A percentile compares a stretch with the other conserved stretches of the same genome.
Conservation (phyloP, 1,139 yeast species). For the Kluyveromyces marxianus region DNA sequence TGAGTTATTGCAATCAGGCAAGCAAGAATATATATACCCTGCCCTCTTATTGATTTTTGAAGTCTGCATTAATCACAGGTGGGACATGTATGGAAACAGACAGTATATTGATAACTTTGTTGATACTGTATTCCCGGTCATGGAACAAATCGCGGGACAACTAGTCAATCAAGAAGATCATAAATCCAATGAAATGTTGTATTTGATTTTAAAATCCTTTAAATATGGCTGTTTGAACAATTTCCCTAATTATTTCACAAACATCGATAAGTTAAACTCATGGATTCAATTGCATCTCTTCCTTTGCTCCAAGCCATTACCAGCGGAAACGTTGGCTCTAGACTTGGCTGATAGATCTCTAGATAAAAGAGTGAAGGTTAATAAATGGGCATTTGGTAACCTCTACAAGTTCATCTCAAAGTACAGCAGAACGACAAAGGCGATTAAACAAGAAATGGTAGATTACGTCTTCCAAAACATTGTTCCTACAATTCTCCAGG, state of each 20-base stretch:
- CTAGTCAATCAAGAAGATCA: conserved; percentile 35
- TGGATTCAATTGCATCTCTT: conserved; percentile 60
- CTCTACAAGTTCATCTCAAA: conserved; percentile 42
- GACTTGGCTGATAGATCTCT: conserved; percentile 46
- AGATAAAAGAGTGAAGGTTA: conserved; percentile 50
- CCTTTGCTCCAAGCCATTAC: conserved; percentile 52
- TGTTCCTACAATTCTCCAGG: conserved; percentile 53
- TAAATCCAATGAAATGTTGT: conserved; percentile 48
- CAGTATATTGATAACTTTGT: conserved; percentile 42
- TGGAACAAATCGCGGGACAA: conserved; percentile 43
- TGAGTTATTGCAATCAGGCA: conserved; percentile 40
- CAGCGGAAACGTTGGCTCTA: conserved; percentile 43
- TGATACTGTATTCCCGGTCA: conserved; percentile 44
- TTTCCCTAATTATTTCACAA: conserved; percentile 48
- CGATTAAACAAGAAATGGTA: conserved; percentile 38
- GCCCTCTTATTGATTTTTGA: conserved; percentile 53
- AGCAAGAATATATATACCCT: conserved; percentile 47
- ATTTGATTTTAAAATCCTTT: conserved; percentile 56
- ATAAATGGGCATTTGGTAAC: conserved; percentile 71
- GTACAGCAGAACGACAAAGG: conserved; percentile 34
- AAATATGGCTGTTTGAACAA: conserved; percentile 52
- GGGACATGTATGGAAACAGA: conserved; percentile 43
- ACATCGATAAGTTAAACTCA: conserved; percentile 42
- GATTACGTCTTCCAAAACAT: conserved; percentile 42
- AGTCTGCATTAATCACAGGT: conserved; percentile 51